These are phyloP conservation scores for Ganoderma leucocontextum DNA, from an alignment of 1,284 basidiomycete genomes.

Conservation along the genomic window DNA sequence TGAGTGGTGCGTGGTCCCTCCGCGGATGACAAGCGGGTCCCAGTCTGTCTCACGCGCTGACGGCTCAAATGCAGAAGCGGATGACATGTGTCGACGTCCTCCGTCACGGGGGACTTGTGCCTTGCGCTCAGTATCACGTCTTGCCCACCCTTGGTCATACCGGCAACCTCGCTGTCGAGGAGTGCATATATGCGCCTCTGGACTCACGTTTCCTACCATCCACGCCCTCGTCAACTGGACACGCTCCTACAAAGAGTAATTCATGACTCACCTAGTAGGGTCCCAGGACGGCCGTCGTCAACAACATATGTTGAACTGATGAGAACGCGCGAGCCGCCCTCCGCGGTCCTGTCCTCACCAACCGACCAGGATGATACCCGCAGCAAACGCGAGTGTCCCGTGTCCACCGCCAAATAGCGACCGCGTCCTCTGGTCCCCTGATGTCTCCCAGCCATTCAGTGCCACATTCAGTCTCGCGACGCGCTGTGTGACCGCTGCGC, in stretches of 20 bases:
- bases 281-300: background rate
- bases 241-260: background rate
- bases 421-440: background rate
- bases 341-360: too few relatives aligned
- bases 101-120: too few relatives aligned
- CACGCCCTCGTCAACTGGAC: background rate
- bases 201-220: background rate
- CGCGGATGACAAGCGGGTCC: background rate
- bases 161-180: too few relatives aligned
- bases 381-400: background rate
- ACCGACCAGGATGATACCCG: too few relatives aligned
- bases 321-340: background rate
- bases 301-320: background rate
- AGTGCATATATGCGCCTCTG: too few relatives aligned
- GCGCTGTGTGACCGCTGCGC: slow-evolving; percentile 9
- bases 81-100: too few relatives aligned
- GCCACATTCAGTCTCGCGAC: slow-evolving; percentile 1
- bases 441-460: slow-evolving; percentile 8
- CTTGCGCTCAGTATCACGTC: too few relatives aligned
- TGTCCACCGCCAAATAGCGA: background rate
- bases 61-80: too few relatives aligned
- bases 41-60: background rate
- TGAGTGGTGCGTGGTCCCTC: too few relatives aligned
- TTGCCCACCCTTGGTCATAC: too few relatives aligned
- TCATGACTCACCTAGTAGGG: background rate